phyloP scores from a whole-genome alignment of 495 filamentous ascomycete species.

The Trichoderma asperelloides region DNA sequence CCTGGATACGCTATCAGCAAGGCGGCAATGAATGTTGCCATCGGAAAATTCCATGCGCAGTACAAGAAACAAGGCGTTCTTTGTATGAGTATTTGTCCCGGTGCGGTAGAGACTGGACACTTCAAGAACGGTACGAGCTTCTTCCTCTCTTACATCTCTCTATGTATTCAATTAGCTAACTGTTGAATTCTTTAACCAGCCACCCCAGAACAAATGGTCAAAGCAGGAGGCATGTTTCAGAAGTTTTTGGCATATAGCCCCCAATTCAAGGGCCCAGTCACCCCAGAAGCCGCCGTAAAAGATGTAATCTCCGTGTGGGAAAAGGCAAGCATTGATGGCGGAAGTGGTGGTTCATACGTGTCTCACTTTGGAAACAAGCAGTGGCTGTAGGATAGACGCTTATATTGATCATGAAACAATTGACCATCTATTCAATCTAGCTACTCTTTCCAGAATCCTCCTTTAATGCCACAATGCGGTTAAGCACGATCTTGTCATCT shows the following conservation, averaged over 20 bases:
- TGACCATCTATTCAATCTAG: background rate
- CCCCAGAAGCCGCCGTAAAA: constrained; percentile 34
- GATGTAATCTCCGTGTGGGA: constrained; percentile 29
- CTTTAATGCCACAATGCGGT: constrained; percentile 88
- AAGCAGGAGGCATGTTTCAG: constrained; percentile 18
- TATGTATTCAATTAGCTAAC: background rate
- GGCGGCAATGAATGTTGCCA: constrained; percentile 30
- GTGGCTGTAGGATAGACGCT: constrained; percentile 25
- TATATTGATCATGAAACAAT: too few species aligned
- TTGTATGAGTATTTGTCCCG: constrained; percentile 31
- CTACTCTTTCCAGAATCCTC: constrained; percentile 67
- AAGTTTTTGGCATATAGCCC: constrained; percentile 38
- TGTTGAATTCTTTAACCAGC: constrained; percentile 16
- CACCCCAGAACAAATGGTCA: constrained; percentile 28
- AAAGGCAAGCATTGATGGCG: constrained; percentile 38
- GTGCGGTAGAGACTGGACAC: constrained; percentile 19
- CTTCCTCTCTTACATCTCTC: constrained; percentile 1
- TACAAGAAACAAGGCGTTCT: constrained; percentile 40
- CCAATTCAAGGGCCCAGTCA: constrained; percentile 37
- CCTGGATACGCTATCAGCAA: constrained; percentile 24
- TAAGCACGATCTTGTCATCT: constrained; percentile 69
- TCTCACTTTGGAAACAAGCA: constrained; percentile 48
- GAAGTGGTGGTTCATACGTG: constrained; percentile 42
- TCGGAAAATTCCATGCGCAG: constrained; percentile 37
- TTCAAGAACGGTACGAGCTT: constrained; percentile 12